A percentile compares a stretch with the other conserved stretches of the same genome.
Conservation (phyloP, 2,329 filamentous ascomycete species). For the Ophiostoma australiae region DNA sequence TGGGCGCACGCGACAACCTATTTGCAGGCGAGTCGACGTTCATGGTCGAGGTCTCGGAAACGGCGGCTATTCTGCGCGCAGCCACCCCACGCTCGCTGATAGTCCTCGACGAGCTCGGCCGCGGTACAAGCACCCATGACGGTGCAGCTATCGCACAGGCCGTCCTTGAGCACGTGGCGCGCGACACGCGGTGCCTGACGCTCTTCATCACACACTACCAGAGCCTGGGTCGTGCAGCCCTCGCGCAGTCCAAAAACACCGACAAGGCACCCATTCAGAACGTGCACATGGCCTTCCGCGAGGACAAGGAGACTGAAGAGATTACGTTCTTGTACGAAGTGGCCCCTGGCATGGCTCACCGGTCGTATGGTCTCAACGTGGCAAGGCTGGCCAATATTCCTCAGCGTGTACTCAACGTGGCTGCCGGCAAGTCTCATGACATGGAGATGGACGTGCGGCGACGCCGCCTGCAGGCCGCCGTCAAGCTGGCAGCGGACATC, state of each 20-base stretch:
- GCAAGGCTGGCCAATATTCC: conserved; percentile 81
- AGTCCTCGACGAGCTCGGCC: conserved; percentile 88
- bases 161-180: conserved; percentile 78
- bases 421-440: conserved; percentile 71
- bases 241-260: conserved; percentile 52
- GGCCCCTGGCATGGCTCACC: conserved; percentile 82
- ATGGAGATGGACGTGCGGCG: conserved; percentile 68
- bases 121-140: conserved; percentile 91
- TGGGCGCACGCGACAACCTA: conserved; percentile 95
- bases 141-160: conserved; percentile 93
- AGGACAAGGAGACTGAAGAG: conserved; percentile 44
- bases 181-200: conserved; percentile 68
- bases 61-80: conserved; percentile 80
- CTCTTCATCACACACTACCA: conserved; percentile 99
- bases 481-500: conserved; percentile 36
- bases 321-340: conserved; percentile 95
- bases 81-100: conserved; percentile 81
- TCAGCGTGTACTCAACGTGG: conserved; percentile 68
- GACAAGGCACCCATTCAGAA: conserved; percentile 61
- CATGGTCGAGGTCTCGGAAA: conserved; percentile 96
- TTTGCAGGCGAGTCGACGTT: conserved; percentile 93
- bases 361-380: conserved; percentile 92
- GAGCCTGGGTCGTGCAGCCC: conserved; percentile 56
- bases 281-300: conserved; percentile 86
- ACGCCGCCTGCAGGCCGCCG: conserved; percentile 54